A percentile compares a stretch with the other conserved stretches of the same genome.
phyloP scores from a whole-genome alignment of 208 protist genomes.

The Acanthamoeba lenticulata region DNA sequence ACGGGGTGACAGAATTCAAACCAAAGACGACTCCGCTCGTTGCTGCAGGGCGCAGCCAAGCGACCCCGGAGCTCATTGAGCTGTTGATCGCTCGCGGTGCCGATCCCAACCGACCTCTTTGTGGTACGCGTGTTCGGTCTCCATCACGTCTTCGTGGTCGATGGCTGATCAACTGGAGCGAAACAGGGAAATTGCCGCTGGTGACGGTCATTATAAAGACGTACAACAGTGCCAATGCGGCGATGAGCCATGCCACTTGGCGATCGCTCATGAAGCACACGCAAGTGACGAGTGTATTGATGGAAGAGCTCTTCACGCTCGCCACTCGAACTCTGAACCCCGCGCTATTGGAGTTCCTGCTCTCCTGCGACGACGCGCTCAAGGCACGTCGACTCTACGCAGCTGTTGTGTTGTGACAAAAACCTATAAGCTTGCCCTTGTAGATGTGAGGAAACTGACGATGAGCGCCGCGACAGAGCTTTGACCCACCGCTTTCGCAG shows the following conservation, averaged over 20 bases:
- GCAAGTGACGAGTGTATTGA: no score
- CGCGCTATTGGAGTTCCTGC: not conserved
- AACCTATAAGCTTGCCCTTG: not conserved
- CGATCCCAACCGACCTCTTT: not conserved
- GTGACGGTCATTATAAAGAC: not conserved
- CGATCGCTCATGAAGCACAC: not conserved
- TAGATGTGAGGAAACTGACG: no score
- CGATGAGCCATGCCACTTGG: not conserved
- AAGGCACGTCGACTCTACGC: not conserved
- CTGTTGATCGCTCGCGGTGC: not conserved
- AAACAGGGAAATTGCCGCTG: not conserved
- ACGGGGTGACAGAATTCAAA: not conserved
- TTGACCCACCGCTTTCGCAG: no score
- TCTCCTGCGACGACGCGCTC: not conserved
- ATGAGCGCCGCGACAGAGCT: no score
- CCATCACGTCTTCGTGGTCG: no score
- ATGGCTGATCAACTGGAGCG: no score
- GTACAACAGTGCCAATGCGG: not conserved
- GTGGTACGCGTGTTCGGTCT: no score
- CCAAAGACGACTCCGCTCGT: not conserved
- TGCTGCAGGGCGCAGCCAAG: no score
- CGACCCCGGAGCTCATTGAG: not conserved
- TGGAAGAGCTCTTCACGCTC: no score
- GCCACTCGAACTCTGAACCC: no score
- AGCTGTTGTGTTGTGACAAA: not conserved